Evolutionary conservation across 345 rosid species (phyloP).

Genomic region (Eucalyptus tenuipes): DNA sequence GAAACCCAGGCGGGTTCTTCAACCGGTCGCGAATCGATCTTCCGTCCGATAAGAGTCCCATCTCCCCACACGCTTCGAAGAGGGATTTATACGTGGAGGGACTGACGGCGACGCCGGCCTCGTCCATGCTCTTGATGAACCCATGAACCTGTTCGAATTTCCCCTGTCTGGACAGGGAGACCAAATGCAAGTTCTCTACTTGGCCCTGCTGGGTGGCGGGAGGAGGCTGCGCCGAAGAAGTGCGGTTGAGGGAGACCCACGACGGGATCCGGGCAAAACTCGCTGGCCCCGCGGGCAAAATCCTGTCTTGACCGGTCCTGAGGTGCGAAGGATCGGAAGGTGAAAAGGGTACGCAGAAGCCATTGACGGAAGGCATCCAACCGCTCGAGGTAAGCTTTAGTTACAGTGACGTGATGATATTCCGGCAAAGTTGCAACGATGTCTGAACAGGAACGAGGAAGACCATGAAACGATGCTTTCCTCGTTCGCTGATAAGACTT

Average conservation of each 20-base stretch:
- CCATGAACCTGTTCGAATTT: conserved; percentile 51
- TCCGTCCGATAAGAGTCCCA: conserved; percentile 28
- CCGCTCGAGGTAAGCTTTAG: not conserved
- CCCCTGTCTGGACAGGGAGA: conserved; percentile 40
- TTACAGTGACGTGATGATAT: not conserved
- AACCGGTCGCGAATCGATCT: conserved; percentile 27
- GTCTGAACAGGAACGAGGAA: not conserved
- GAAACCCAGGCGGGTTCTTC: conserved; percentile 15
- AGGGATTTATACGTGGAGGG: conserved; percentile 31
- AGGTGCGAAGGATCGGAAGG: not conserved
- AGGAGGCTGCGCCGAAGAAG: conserved; percentile 10
- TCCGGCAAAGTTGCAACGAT: not conserved
- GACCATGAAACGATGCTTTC: not conserved
- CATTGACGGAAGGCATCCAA: not conserved
- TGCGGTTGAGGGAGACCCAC: conserved; percentile 41
- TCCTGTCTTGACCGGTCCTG: not conserved
- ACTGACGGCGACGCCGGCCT: conserved; percentile 29
- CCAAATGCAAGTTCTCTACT: conserved; percentile 45
- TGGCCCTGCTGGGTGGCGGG: conserved; percentile 13
- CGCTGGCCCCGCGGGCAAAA: conserved; percentile 5
- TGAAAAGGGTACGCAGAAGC: not conserved
- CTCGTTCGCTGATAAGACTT: not conserved
- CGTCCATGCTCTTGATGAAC: conserved; percentile 39
- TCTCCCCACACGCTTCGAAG: conserved; percentile 31
- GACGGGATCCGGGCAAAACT: conserved; percentile 39